Evolutionary conservation across 1,139 yeast genomes (phyloP), one percentile per base, ranked within the genome.

Genomic region (Yamadazyma songkhlaensis): DNA sequence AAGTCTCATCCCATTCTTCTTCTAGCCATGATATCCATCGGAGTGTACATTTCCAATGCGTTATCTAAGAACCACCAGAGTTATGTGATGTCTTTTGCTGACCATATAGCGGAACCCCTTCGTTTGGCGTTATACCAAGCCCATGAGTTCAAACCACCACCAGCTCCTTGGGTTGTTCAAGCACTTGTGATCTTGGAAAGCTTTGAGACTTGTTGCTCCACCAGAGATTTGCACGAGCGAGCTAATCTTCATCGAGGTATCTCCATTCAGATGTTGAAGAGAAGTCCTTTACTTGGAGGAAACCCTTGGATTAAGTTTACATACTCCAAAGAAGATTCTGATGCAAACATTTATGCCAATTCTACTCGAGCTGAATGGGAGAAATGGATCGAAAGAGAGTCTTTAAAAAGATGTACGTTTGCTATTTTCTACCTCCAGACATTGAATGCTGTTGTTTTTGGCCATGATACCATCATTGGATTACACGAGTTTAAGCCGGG

Each of bases 341-440:
- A n/a, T 12, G 11, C 13, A 4, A 14, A 24, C 14, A 35, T 46
- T 3, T 35, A 43, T 1, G 48, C 48, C 3, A 39, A 39, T 23
- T 42, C 49, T 2, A 33, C 30, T n/a, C 28, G 20, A 25, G 38
- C 32, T 1, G 31, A 41, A n/a, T 60, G 66, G 53, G 49, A 43
- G 3, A 70, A 76, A 40, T 86, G 95, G 94, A 81, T 85, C 15
- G 85, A 84, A 41, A 77, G 79, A 34, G 96, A 87, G 57, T 78
- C 83, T 35, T 70, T 86, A 67, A 87, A 86, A 56, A 63, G 96
- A 37, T 75, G 85, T 4, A 87, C 95, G 1, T 74, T 83, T 41
- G 79, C 84, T 75, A 87, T 92, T 3, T 87, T 87, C 55, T 83
- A 83, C 50, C 67, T 84, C 51, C 96, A 87, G 56, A 80, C 84